Evolutionary conservation across 2,329 filamentous ascomycete species (phyloP).

Genomic region (Zymoseptoria passerinii): DNA sequence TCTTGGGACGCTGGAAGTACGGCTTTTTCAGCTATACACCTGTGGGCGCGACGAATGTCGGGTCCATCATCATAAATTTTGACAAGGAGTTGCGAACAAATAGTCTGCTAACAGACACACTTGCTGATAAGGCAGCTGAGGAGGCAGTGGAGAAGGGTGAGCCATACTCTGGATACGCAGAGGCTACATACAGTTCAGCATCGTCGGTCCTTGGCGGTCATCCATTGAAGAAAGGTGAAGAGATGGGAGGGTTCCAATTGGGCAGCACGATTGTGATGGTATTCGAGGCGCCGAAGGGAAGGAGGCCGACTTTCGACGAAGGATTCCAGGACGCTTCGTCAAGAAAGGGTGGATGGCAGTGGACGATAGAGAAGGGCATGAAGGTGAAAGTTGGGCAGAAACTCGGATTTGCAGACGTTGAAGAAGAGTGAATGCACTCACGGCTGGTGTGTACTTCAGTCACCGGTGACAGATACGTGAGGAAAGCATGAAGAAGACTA

Average conservation of each 20-base stretch:
- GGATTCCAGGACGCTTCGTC: conserved; percentile 46
- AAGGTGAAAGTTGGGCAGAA: conserved; percentile 83
- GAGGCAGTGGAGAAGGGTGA: conserved; percentile 68
- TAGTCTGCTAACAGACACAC: conserved; percentile 83
- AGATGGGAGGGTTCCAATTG: conserved; percentile 97
- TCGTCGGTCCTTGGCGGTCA: conserved; percentile 73
- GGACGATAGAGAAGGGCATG: conserved; percentile 80
- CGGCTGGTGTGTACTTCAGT: neutral
- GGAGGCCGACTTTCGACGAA: conserved; percentile 49
- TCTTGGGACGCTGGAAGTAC: conserved; percentile 90
- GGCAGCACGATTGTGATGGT: conserved; percentile 93
- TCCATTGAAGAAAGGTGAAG: conserved; percentile 76
- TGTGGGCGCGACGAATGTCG: conserved; percentile 94
- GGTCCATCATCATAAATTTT: conserved; percentile 94
- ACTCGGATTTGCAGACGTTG: conserved; percentile 63
- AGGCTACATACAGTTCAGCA: conserved; percentile 77
- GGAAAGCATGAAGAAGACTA: too few species aligned
- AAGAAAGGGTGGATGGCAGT: conserved; percentile 65
- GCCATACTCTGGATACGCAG: conserved; percentile 79
- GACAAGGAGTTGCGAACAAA: conserved; percentile 91
- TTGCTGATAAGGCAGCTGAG: conserved; percentile 76
- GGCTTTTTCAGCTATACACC: conserved; percentile 96
- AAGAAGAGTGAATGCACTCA: conserved; percentile 4
- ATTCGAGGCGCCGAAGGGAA: conserved; percentile 78
- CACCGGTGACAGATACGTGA: too few species aligned